A percentile compares a stretch with the other conserved stretches of the same genome.
These are phyloP conservation scores for Ustilago trichophora DNA, from an alignment of 1,284 basidiomycete species.

Conservation along the genomic window DNA sequence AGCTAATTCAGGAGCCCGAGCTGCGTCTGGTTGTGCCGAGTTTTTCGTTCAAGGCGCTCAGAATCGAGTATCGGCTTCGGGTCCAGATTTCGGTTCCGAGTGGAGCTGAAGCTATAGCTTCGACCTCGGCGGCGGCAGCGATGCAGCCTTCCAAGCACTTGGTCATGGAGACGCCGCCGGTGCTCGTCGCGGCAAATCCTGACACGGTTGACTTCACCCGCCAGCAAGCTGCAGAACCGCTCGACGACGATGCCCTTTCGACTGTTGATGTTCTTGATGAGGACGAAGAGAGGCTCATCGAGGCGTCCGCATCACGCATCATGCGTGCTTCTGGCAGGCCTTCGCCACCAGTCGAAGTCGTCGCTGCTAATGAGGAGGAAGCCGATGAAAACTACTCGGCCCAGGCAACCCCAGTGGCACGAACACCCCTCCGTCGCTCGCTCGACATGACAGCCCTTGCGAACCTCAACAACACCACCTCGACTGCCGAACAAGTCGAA, in stretches of 20 bases:
- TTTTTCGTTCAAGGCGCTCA: slow-evolving; percentile 44
- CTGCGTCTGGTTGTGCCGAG: slow-evolving; percentile 41
- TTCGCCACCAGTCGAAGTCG: background rate
- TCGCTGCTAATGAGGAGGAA: slow-evolving; percentile 8
- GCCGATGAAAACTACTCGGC: slow-evolving; percentile 33
- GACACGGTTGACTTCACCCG: slow-evolving; percentile 46
- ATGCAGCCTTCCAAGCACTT: background rate
- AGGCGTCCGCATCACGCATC: slow-evolving; percentile 22
- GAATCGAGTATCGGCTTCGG: slow-evolving; percentile 41
- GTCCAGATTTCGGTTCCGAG: slow-evolving; percentile 29
- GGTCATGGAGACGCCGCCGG: slow-evolving; percentile 44
- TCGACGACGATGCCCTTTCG: slow-evolving; percentile 33
- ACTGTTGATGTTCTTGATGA: slow-evolving; percentile 39
- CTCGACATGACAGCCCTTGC: slow-evolving; percentile 26
- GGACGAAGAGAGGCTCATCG: slow-evolving; percentile 37
- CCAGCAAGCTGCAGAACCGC: slow-evolving; percentile 18
- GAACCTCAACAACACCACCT: slow-evolving; percentile 1
- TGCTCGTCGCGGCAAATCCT: slow-evolving; percentile 39
- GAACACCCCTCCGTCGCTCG: slow-evolving; percentile 35
- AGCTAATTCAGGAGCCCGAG: slow-evolving; percentile 31
- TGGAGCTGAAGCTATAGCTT: slow-evolving; percentile 2
- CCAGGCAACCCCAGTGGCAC: slow-evolving; percentile 39
- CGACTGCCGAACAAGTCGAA: background rate
- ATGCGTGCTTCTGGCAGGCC: background rate
- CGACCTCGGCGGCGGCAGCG: background rate